Evolutionary conservation across 257 asterid genomes (phyloP), one percentile per base, ranked within the genome.

Genomic region (Echites panduratus): DNA sequence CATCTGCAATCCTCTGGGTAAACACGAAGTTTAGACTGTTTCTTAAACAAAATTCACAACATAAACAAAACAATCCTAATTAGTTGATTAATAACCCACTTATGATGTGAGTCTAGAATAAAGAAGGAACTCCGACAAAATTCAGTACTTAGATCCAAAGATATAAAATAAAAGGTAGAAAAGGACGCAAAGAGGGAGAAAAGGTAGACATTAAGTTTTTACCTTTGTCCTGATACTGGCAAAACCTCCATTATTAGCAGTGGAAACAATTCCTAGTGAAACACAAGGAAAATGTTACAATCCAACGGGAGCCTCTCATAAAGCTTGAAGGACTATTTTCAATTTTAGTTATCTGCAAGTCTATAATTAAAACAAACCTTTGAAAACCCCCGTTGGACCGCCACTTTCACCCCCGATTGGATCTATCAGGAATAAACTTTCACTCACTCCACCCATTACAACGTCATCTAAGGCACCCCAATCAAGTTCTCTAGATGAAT

Each of bases 361-460:
- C 72, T 66, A 40, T 59, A 70, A 63, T 63, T 68, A 71, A 67
- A 52, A 76, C 82, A 73, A 66, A 94, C 99, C 99, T 89, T 76
- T 85, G 86, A 94, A 94, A 71, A 89, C 67, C 70, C 97, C 99
- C 4, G 99, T 84, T 44, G 97, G 95, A 75, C 85, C 73, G 67
- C 92, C 97, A 83, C 82, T 85, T 80, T 91, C 99, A 74, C 95
- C 87, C 12, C 95, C 93, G 17, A 63, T 84, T 72, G 88, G 90
- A 84, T 91, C 96, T 50, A 91, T 78, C 57, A 62, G 85, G 81
- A 94, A 94, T 70, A 85, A 57, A 83, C 97, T 87, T 78, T 92
- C 95, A 83, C 99, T 94, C 77, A 94, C 97, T 71, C 99, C 99
- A 79, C 99, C 99, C 99, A 94, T 94, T 76, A 94, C 99, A 77